Base-by-base conservation (phyloP, 352 stramenopile genomes). In the Pythium chondricola region DNA sequence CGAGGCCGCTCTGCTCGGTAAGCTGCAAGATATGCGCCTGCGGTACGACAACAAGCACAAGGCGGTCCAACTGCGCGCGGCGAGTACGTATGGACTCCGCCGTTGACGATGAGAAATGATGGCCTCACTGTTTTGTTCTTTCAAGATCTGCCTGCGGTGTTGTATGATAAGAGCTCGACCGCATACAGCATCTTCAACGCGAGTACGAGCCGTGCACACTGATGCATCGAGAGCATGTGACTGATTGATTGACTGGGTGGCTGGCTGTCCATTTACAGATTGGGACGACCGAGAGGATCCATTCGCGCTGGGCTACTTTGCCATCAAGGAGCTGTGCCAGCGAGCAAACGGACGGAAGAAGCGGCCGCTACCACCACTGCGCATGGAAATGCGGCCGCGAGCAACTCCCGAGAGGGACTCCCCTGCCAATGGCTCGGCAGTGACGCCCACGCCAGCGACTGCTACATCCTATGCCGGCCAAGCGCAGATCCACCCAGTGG, bases 121-220 rank as follows among this genome's bases (percentile, higher is more conserved):
- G n/a, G 6, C 8, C 14, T 52, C 18, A 17, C n/a, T n/a, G n/a
- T n/a, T n/a, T n/a, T n/a, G 6, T 49, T 41, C 16, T 42, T 50
- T 24, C 17, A 29, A 89, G 78, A 74, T 54, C 56, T 89, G 4
- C 78, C 78, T 4, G 63, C 66, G 25, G 55, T 61, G 10, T 58
- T 89, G 36, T 85, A 70, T 48, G 69, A 90, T 37, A 32, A 59
- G n/a, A 50, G 38, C 0, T 86, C 78, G 2, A 58, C 71, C 31
- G 71, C 71, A 14, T 53, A 86, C 64, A 87, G 85, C 46, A 77
- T 88, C 35, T 90, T 90, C 42, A 75, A 55, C 13, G 59, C 78
- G 44, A 64, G 78, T 88, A 42, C 25, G 58, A 51, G n/a, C n/a
- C n/a, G n/a, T n/a, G n/a, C n/a, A n/a, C n/a, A n/a, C n/a, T n/a